Evolutionary conservation across 306 rosid species (phyloP).

Genomic region (Quercus aquifolioides): DNA sequence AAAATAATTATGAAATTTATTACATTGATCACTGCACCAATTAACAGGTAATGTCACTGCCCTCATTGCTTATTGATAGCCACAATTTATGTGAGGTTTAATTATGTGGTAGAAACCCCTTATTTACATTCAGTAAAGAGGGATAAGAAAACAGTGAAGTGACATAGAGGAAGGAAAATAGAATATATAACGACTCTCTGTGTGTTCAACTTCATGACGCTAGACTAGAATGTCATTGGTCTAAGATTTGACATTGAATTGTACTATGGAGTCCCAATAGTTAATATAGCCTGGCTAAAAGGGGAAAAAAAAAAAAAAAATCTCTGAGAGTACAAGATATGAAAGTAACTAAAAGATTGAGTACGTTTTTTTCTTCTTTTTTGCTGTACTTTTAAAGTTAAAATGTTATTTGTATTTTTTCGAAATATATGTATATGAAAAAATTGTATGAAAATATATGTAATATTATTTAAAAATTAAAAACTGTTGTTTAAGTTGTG

Average conservation of each 20-base stretch:
- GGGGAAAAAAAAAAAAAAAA: too few relatives aligned
- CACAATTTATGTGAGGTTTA: too few relatives aligned
- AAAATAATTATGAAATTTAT: too few relatives aligned
- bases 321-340: neutral
- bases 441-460: too few relatives aligned
- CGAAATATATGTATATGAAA: fast-evolving
- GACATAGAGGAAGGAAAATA: neutral
- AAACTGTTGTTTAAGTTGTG: too few relatives aligned
- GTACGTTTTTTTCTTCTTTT: neutral
- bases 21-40: too few relatives aligned
- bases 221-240: neutral
- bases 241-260: neutral
- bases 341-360: neutral
- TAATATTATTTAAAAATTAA: too few relatives aligned
- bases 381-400: neutral
- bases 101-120: too few relatives aligned
- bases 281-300: neutral
- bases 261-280: neutral
- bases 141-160: neutral
- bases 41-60: too few relatives aligned
- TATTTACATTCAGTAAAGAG: too few relatives aligned
- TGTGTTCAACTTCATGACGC: neutral
- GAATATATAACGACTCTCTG: neutral
- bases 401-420: too few relatives aligned
- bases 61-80: too few relatives aligned